Evolutionary conservation across 371 early-diverging fungal species (phyloP).

Genomic region (Mucor lusitanicus): DNA sequence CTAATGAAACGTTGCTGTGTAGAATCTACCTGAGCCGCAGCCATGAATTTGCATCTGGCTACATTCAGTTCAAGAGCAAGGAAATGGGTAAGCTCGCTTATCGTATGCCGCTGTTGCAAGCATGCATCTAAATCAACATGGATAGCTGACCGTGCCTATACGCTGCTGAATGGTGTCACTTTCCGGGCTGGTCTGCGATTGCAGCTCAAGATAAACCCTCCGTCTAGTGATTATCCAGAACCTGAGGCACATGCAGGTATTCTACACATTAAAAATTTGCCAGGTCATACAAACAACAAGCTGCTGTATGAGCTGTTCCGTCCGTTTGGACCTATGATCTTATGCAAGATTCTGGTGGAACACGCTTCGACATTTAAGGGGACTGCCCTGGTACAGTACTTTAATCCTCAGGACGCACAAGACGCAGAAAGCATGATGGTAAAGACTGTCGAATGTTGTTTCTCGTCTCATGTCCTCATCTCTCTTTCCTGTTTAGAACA

Average conservation of each 20-base stretch:
- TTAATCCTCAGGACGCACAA: slow-evolving; percentile 35
- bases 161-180: slow-evolving; percentile 38
- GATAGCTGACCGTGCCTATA: slow-evolving; percentile 45
- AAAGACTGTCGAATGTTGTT: slow-evolving; percentile 6
- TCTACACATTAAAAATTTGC: slow-evolving; percentile 41
- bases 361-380: slow-evolving; percentile 37
- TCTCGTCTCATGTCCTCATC: not conserved
- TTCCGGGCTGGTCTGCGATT: slow-evolving; percentile 26
- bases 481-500: slow-evolving; percentile 6
- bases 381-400: slow-evolving; percentile 51
- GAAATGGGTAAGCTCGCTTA: slow-evolving; percentile 14
- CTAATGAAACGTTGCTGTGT: not conserved
- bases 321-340: slow-evolving; percentile 50
- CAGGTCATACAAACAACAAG: slow-evolving; percentile 32
- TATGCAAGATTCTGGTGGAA: slow-evolving; percentile 41
- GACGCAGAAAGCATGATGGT: slow-evolving; percentile 43
- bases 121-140: not conserved
- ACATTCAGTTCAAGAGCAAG: slow-evolving; percentile 25
- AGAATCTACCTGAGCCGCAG: slow-evolving; percentile 15
- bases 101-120: no score
- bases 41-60: slow-evolving; percentile 16
- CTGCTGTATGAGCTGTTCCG: slow-evolving; percentile 45
- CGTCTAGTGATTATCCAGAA: slow-evolving; percentile 23
- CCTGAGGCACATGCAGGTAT: slow-evolving; percentile 40
- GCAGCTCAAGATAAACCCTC: slow-evolving; percentile 32